Base-by-base conservation (phyloP, 2,329 filamentous ascomycete genomes). In the Aspergillus quadrilineatus region DNA sequence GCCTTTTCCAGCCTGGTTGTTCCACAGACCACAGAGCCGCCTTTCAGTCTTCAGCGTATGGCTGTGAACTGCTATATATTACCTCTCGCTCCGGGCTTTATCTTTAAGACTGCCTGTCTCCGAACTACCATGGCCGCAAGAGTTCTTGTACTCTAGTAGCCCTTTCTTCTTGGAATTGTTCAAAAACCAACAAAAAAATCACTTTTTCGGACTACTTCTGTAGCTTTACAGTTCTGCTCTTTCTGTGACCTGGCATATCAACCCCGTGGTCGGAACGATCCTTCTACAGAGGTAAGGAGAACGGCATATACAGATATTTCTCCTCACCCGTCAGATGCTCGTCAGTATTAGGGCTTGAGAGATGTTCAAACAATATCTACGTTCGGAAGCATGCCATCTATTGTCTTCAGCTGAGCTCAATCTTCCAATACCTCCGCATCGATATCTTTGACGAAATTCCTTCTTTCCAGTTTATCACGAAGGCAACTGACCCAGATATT, bases 321-420 rank as follows among this genome's bases (percentile, higher is more conserved):
- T 50, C 17, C 34, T 30, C 41, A 30, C 42, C 29, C 7, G 12
- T 51, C 22, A n/a, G 26, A 28, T 50, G 14, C 6, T 54, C 32
- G 22, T 28, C 26, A 41, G 53, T 50, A 14, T 43, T 30, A 49
- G n/a, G 34, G 36, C n/a, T 34, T 46, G 47, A 58, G 55, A 46
- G 45, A 64, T 66, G 58, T 59, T 58, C 47, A 22, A 49, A 39
- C 56, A 37, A 53, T 32, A 59, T 22, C 45, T 66, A 55, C 55
- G 52, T 56, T 50, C 59, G 64, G 54, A 60, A 63, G 51, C 52
- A 65, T 64, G 61, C 56, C 45, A 59, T 58, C 53, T 50, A 57
- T 52, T 63, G 58, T 58, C 56, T 54, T 26, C 44, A 45, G 17
- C 53, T 58, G 51, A 61, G 47, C 28, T 51, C 56, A 17, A 45